Conservation (phyloP, 305 asterid genomes). For the Solanum hybrid region DNA sequence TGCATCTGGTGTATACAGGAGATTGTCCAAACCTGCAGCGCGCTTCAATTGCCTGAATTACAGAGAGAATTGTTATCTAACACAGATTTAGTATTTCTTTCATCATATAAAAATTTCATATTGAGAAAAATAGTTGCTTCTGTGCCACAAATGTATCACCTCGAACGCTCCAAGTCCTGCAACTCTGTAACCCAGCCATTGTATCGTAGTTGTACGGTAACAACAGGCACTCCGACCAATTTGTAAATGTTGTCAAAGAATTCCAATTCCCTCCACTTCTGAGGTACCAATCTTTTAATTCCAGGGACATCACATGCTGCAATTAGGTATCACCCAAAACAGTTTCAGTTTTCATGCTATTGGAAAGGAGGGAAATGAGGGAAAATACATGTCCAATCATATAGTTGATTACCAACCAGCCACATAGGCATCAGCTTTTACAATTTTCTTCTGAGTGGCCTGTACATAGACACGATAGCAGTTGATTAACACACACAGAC, state of each 20-base stretch:
- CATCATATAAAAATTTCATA: neutral
- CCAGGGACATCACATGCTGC: conserved; percentile 99
- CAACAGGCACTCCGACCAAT: conserved; percentile 94
- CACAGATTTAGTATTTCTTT: neutral
- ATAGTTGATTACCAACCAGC: conserved; percentile 57
- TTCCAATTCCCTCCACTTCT: conserved; percentile 73
- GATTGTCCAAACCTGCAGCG: conserved; percentile 90
- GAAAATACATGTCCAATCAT: conserved; percentile 3
- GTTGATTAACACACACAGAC: neutral
- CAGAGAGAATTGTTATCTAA: conserved; percentile 2
- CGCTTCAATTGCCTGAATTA: conserved; percentile 67
- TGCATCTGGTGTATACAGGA: conserved; percentile 96
- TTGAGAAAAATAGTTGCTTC: conserved; percentile 4
- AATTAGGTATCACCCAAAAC: conserved; percentile 5
- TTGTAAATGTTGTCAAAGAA: conserved; percentile 85
- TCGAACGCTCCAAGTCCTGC: conserved; percentile 77
- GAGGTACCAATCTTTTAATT: conserved; percentile 77
- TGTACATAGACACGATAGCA: conserved; percentile 20
- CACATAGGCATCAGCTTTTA: conserved; percentile 92
- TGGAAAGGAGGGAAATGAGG: neutral
- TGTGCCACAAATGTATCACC: conserved; percentile 33
- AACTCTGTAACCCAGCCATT: conserved; percentile 98
- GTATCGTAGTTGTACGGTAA: conserved; percentile 88
- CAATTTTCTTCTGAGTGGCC: conserved; percentile 90
- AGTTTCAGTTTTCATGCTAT: conserved; percentile 4